A percentile compares a stretch with the other conserved stretches of the same genome.
These are phyloP conservation scores for Ascochyta koolunga DNA, from an alignment of 2,329 filamentous ascomycete species.

Conservation along the genomic window DNA sequence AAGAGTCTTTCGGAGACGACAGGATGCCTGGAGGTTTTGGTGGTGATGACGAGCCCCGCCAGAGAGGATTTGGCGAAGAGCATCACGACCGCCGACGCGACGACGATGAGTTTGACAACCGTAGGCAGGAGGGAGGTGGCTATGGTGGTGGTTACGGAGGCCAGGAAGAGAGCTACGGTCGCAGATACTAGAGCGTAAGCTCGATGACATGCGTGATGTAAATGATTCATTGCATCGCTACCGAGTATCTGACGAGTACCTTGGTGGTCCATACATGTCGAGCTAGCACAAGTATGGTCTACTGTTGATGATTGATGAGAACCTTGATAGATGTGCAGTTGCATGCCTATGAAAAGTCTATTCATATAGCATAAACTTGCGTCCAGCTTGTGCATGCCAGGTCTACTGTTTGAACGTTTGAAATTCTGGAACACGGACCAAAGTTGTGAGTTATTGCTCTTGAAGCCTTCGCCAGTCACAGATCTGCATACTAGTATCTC, in stretches of 20 bases:
- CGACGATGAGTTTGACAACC: constrained; percentile 13
- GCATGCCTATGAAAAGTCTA: not conserved
- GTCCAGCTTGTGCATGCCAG: too few species aligned
- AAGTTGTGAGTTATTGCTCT: not conserved
- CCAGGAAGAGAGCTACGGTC: constrained; percentile 15
- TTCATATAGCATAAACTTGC: not conserved
- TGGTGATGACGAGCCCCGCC: constrained; percentile 21
- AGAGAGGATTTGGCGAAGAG: constrained; percentile 16
- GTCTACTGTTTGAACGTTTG: not conserved
- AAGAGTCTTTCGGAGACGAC: constrained; percentile 18
- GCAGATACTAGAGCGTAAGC: constrained; percentile 17
- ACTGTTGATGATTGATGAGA: not conserved
- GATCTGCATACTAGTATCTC: constrained; percentile 50
- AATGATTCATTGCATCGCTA: not conserved
- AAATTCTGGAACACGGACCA: not conserved
- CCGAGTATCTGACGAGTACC: not conserved
- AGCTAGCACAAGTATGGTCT: not conserved
- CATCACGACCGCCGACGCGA: constrained; percentile 5
- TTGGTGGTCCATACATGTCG: constrained; percentile 1
- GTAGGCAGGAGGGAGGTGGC: constrained; percentile 17
- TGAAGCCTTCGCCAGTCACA: constrained; percentile 22
- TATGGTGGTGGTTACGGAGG: constrained; percentile 7
- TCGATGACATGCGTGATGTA: not conserved
- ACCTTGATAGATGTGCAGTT: not conserved
- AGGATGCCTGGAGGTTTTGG: constrained; percentile 23